Percentiles rank a stretch among this genome's conserved stretches.
These are phyloP conservation scores for Pseudogymnoascus pannorum DNA, from an alignment of 2,329 filamentous ascomycete species.

Conservation along the genomic window DNA sequence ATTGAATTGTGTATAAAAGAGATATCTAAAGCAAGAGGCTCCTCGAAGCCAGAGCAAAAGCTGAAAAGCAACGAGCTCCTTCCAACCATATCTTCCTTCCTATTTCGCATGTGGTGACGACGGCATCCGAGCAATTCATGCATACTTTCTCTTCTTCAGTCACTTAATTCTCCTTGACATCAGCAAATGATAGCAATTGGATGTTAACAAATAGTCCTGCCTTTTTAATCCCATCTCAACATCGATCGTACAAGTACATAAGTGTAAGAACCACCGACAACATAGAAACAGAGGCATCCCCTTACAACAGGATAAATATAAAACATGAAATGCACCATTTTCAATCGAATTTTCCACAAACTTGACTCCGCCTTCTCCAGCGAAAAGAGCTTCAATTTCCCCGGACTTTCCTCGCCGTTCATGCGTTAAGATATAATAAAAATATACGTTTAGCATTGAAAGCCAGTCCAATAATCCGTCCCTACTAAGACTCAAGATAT, in stretches of 20 bases:
- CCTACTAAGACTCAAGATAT: no score
- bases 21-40: conserved; percentile 1
- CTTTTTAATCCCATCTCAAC: neutral
- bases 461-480: neutral
- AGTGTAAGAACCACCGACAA: neutral
- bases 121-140: neutral
- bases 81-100: neutral
- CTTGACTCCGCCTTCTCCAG: no score
- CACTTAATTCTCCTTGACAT: neutral
- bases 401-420: neutral
- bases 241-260: neutral
- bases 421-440: neutral
- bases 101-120: neutral
- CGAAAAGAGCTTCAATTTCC: neutral
- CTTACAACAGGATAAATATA: neutral
- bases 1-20: conserved; percentile 4
- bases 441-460: neutral
- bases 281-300: neutral
- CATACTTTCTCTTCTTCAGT: neutral
- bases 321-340: neutral
- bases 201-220: neutral
- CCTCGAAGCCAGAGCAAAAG: neutral
- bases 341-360: neutral
- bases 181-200: neutral
- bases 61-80: conserved; percentile 1